Base-by-base conservation (phyloP, 2,329 filamentous ascomycete genomes). In the Colletotrichum echinochloae region DNA sequence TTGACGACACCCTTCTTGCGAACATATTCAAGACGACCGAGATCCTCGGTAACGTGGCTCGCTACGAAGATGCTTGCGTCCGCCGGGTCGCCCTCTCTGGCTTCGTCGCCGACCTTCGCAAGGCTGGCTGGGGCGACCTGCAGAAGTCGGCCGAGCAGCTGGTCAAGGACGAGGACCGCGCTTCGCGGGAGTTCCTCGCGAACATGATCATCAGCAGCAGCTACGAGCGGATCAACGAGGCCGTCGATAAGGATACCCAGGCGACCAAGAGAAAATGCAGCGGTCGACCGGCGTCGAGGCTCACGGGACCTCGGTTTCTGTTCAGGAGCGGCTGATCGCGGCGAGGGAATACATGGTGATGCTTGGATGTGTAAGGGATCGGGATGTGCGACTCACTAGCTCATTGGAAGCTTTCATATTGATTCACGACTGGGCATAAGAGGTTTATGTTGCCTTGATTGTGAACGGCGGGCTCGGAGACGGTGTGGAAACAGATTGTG, bases 331-430 rank as follows among this genome's bases (percentile, higher is more conserved):
- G 30, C 5, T 35, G 12, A 30, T n/a, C 1, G 12, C 20, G 3
- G 3, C 3, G 7, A n/a, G 5, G 4, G 7, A 23, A n/a, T 14
- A 4, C 26, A 20, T 28, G 4, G n/a, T 2, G 1, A n/a, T n/a
- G n/a, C 20, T 12, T 0, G 18, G 1, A 28, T 3, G 7, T 8
- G 48, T 26, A 5, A 9, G 12, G n/a, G 3, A 2, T 23, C 5
- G 12, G 12, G 12, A 20, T 18, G 6, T 30, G 6, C 11, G 48
- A 20, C 16, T n/a, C n/a, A 3, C 4, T 14, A 14, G 6, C 5
- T 35, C 6, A n/a, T 33, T 54, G 30, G 1, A 23, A 11, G 11
- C 35, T 18, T 3, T n/a, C 1, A 2, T 16, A 20, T 14, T 5
- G 20, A 6, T 23, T 35, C 2, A n/a, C 6, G 5, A 23, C 3